These are phyloP conservation scores for Pichia sp. DNA, from an alignment of 1,139 yeast species.

Conservation along the genomic window DNA sequence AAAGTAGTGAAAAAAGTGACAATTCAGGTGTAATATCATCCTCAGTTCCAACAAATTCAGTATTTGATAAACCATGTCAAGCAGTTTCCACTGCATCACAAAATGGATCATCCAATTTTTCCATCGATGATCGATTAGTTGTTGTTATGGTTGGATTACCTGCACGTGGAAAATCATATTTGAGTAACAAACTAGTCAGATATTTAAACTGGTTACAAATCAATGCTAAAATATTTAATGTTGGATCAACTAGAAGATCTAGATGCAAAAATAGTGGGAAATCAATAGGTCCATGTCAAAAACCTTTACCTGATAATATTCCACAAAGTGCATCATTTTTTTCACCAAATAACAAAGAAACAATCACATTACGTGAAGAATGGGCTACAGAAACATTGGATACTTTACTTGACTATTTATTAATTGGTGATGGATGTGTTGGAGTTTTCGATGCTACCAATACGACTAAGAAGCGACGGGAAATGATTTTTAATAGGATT, in stretches of 20 bases:
- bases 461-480: constrained; percentile 71
- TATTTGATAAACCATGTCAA: constrained; percentile 88
- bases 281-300: constrained; percentile 57
- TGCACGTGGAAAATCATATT: constrained; percentile 74
- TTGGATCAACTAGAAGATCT: constrained; percentile 84
- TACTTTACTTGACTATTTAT: constrained; percentile 71
- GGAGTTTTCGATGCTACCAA: constrained; percentile 96
- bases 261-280: constrained; percentile 43
- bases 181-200: constrained; percentile 80
- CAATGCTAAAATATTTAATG: constrained; percentile 79
- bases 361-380: constrained; percentile 68
- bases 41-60: constrained; percentile 1
- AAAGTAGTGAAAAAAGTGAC: not conserved
- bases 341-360: constrained; percentile 67
- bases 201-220: constrained; percentile 90
- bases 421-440: constrained; percentile 79
- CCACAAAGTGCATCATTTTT: constrained; percentile 77
- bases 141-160: constrained; percentile 95
- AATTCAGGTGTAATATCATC: not conserved
- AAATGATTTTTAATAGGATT: constrained; percentile 61
- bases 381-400: constrained; percentile 97
- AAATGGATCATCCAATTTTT: constrained; percentile 55
- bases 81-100: constrained; percentile 79
- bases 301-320: constrained; percentile 57
- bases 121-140: constrained; percentile 41